Base-by-base conservation (phyloP, 140 eudicot genomes). In the Oenanthe javanica region DNA sequence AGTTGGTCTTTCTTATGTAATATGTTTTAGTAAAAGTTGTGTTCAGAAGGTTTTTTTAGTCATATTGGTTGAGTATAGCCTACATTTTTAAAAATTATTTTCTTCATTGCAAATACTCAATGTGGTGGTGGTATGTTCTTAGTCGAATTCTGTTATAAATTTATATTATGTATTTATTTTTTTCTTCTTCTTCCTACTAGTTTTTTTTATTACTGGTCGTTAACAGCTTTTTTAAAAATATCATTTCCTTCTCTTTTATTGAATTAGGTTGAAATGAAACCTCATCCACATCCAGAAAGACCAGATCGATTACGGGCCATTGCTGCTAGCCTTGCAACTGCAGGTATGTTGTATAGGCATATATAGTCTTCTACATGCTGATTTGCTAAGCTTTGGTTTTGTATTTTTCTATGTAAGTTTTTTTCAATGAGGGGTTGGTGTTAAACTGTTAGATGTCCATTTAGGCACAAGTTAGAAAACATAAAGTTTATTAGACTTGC, bases 261-360 rank as follows among this genome's bases (percentile, higher is more conserved):
- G 79, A 75, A 69, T 82, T 84, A 94, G 98, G 94, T 87, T 83
- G 94, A 79, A 84, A 86, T 81, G 93, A 94, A 92, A 91, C 82
- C 94, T 52, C 94, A 78, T 82, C 98, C 97, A 46, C 98, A 94
- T 89, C 98, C 98, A 47, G 98, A 94, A 84, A 90, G 98, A 70
- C 98, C 98, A 73, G 94, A 94, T 72, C 98, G 97, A 79, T 91
- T 94, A 77, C 96, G 93, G 81, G 96, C 94, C 48, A 94, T 94
- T 86, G 89, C 90, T 79, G 97, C 97, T 82, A 94, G 98, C 90
- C 94, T 94, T 72, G 91, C 93, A 63, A 88, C 93, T 85, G 96
- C 97, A 88, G 98, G 98, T 94, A 54, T 79, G 77, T 69, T 74
- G 2, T 50, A 51, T 81, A 18, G 43, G 19, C 55, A 51, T 55